These are phyloP conservation scores for Leptodontidium sp. DNA, from an alignment of 2,329 filamentous ascomycete species.

Conservation along the genomic window DNA sequence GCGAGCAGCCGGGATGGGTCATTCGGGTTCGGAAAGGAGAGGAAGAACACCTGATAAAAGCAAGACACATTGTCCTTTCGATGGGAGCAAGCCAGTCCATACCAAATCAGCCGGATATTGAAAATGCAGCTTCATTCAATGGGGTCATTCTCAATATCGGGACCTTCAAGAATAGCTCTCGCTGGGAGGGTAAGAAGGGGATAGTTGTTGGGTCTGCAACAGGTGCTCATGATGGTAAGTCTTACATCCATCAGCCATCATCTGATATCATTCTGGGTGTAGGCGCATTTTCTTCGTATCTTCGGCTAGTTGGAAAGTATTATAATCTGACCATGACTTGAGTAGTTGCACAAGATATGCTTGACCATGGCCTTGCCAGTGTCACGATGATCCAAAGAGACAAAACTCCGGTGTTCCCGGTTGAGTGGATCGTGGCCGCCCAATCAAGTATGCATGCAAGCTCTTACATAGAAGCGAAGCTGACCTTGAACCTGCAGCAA, in stretches of 20 bases:
- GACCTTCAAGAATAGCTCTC: conserved; percentile 39
- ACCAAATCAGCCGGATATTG: conserved; percentile 68
- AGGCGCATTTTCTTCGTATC: neutral
- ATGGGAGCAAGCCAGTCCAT: conserved; percentile 61
- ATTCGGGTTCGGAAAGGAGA: conserved; percentile 51
- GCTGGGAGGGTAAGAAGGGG: conserved; percentile 62
- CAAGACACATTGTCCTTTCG: conserved; percentile 55
- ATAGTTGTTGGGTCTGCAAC: conserved; percentile 73
- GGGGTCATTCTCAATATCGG: conserved; percentile 23
- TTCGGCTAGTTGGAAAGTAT: neutral
- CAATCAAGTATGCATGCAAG: conserved; percentile 18
- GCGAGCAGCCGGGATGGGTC: conserved; percentile 53
- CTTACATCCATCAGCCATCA: neutral
- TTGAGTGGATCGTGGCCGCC: conserved; percentile 22
- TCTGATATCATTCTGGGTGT: neutral
- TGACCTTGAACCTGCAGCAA: conserved; percentile 2
- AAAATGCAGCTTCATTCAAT: conserved; percentile 52
- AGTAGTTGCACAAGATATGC: conserved; percentile 68
- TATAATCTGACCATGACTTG: neutral
- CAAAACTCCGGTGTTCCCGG: conserved; percentile 22
- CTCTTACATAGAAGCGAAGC: neutral
- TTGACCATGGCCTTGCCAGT: conserved; percentile 59
- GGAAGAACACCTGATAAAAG: conserved; percentile 48
- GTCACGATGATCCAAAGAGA: conserved; percentile 58
- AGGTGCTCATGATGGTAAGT: conserved; percentile 62